Evolutionary conservation across 345 rosid genomes (phyloP).

Genomic region (Ceriops zippeliana): DNA sequence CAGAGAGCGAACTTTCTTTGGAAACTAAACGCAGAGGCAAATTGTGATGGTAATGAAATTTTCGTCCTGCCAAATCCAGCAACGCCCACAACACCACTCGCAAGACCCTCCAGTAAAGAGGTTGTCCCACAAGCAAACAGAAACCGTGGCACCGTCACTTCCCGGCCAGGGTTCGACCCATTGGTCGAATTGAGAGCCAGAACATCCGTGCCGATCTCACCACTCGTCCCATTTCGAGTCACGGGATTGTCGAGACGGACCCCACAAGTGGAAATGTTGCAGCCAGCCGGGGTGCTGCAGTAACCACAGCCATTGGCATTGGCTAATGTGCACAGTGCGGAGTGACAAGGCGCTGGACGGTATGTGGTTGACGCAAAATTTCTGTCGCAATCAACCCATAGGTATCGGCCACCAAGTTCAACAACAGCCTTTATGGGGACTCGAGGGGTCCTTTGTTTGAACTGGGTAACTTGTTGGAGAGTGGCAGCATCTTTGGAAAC

Average conservation of each 20-base stretch:
- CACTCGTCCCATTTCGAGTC: conserved; percentile 36
- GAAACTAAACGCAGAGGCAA: conserved; percentile 26
- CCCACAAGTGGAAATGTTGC: conserved; percentile 64
- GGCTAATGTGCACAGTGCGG: conserved; percentile 58
- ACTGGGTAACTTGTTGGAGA: conserved; percentile 52
- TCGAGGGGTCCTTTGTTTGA: conserved; percentile 57
- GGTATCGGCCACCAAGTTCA: conserved; percentile 59
- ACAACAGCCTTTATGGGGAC: conserved; percentile 43
- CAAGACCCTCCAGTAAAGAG: conserved; percentile 3
- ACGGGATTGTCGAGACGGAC: conserved; percentile 45
- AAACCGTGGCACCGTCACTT: conserved; percentile 33
- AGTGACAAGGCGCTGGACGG: conserved; percentile 43
- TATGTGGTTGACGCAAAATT: conserved; percentile 59
- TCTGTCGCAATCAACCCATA: conserved; percentile 62
- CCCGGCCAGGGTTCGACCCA: conserved; percentile 58
- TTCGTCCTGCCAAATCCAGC: conserved; percentile 30
- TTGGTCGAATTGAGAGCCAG: conserved; percentile 56
- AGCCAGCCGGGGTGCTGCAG: conserved; percentile 59
- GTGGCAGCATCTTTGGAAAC: conserved; percentile 58
- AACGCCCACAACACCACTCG: conserved; percentile 25
- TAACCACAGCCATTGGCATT: conserved; percentile 36
- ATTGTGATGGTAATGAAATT: conserved; percentile 15
- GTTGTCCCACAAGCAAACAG: conserved; percentile 24
- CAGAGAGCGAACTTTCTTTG: conserved; percentile 39
- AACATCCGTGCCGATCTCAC: conserved; percentile 54